Conservation (phyloP, 257 asterid genomes). For the Echium plantagineum region DNA sequence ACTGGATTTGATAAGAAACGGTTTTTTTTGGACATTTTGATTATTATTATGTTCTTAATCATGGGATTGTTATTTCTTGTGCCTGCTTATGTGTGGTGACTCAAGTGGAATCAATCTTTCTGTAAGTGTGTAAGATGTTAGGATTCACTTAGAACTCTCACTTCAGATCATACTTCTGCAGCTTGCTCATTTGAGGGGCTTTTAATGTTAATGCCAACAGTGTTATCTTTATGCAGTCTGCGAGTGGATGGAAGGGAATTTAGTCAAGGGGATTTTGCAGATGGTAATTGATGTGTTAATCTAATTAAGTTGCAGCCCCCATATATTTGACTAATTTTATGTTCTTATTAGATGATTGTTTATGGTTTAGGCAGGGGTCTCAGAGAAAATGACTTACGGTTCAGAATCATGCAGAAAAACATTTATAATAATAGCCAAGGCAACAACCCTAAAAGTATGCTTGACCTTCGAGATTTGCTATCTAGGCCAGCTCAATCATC, state of each 20-base stretch:
- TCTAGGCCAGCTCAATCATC: conserved; percentile 86
- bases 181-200: too few species aligned
- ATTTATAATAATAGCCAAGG: conserved; percentile 29
- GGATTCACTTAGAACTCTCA: not conserved
- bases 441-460: conserved; percentile 28
- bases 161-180: too few species aligned
- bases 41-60: too few species aligned
- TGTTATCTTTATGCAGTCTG: conserved; percentile 41
- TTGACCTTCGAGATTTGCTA: conserved; percentile 68
- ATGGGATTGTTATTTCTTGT: not conserved
- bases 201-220: not conserved
- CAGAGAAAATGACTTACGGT: conserved; percentile 65
- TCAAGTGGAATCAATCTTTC: not conserved
- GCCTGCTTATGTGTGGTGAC: not conserved
- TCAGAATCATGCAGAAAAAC: conserved; percentile 53
- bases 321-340: conserved; percentile 5
- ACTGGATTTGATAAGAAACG: conserved; percentile 41
- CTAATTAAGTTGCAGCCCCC: conserved; percentile 5
- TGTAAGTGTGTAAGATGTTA: too few species aligned
- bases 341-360: conserved; percentile 12
- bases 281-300: conserved; percentile 37
- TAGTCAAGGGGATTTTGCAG: conserved; percentile 19
- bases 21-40: conserved; percentile 15
- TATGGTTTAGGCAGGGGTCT: conserved; percentile 37
- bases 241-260: conserved; percentile 35